A percentile compares a stretch with the other conserved stretches of the same genome.
Conservation (phyloP, 371 early-diverging fungal species). For the Conidiobolus incongruus region DNA sequence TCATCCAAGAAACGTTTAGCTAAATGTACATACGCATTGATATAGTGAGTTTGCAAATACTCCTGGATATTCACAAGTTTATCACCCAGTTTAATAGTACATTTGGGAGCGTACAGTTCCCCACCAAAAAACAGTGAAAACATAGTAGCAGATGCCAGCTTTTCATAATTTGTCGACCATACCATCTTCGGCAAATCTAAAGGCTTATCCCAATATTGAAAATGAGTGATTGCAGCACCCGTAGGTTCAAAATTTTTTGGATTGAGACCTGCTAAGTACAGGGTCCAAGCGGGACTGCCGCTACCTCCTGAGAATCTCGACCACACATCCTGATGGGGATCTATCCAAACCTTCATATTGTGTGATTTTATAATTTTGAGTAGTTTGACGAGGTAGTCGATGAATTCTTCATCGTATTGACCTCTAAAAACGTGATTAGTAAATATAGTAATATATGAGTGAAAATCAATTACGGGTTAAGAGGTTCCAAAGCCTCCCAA, state of each 20-base stretch:
- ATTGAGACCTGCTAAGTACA: slow-evolving; percentile 45
- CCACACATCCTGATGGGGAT: slow-evolving; percentile 68
- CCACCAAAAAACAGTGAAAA: slow-evolving; percentile 75
- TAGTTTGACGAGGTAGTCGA: slow-evolving; percentile 45
- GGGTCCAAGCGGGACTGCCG: slow-evolving; percentile 75
- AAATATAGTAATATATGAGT: too few species aligned
- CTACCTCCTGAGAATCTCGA: slow-evolving; percentile 55
- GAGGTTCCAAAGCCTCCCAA: slow-evolving; percentile 73
- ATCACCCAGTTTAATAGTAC: slow-evolving; percentile 18
- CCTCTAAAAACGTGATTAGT: too few species aligned
- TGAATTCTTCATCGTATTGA: slow-evolving; percentile 57
- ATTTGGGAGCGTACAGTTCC: slow-evolving; percentile 37
- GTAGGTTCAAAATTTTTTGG: slow-evolving; percentile 29
- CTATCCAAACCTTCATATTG: slow-evolving; percentile 56
- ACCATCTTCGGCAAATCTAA: slow-evolving; percentile 55
- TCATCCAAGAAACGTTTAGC: slow-evolving; percentile 17
- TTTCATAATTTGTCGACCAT: slow-evolving; percentile 72
- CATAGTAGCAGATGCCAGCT: slow-evolving; percentile 58
- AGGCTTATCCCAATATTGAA: slow-evolving; percentile 26
- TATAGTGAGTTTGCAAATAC: slow-evolving; percentile 42
- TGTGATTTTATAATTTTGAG: slow-evolving; percentile 31
- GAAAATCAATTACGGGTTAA: too few species aligned
- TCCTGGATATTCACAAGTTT: slow-evolving; percentile 27
- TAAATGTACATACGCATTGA: slow-evolving; percentile 20
- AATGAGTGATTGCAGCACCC: slow-evolving; percentile 53